phyloP scores from a whole-genome alignment of 345 rosid species.

The Pugionium cornutum region DNA sequence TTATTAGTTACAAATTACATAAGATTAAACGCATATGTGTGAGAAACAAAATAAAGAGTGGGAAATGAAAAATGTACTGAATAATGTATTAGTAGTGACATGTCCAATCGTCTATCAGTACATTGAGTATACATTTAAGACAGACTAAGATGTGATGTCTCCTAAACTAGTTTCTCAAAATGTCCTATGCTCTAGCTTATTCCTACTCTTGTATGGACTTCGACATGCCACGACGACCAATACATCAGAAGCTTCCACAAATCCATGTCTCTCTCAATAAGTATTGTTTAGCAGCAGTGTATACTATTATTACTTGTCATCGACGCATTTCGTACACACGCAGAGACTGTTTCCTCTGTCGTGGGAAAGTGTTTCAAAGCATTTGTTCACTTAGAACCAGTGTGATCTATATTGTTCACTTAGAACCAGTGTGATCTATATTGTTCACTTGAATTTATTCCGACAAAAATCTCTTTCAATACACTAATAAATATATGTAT shows the following conservation, averaged over 20 bases:
- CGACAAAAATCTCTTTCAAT: too few species aligned
- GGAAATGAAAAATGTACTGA: not conserved
- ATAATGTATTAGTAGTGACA: slow-evolving; percentile 25
- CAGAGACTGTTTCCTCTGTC: not conserved
- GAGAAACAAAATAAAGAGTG: too few species aligned
- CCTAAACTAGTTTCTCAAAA: slow-evolving; percentile 32
- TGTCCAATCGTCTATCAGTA: slow-evolving; percentile 28
- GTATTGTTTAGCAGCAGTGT: not conserved
- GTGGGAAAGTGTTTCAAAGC: too few species aligned
- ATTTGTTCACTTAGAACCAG: too few species aligned
- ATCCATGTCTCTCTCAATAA: slow-evolving; percentile 25
- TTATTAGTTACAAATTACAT: too few species aligned
- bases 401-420: too few species aligned
- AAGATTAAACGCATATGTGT: too few species aligned
- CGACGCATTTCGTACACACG: slow-evolving; percentile 1
- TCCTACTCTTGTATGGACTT: slow-evolving; percentile 19
- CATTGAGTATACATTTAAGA: slow-evolving; percentile 9
- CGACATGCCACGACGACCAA: slow-evolving; percentile 21
- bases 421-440: too few species aligned
- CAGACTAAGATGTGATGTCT: slow-evolving; percentile 36
- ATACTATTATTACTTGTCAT: not conserved
- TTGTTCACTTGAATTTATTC: too few species aligned
- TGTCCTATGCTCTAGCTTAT: slow-evolving; percentile 10
- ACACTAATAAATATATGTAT: too few species aligned
- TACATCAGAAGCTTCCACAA: slow-evolving; percentile 21